Base-by-base conservation (phyloP, 2,329 filamentous ascomycete species). In the Calonectria montana region DNA sequence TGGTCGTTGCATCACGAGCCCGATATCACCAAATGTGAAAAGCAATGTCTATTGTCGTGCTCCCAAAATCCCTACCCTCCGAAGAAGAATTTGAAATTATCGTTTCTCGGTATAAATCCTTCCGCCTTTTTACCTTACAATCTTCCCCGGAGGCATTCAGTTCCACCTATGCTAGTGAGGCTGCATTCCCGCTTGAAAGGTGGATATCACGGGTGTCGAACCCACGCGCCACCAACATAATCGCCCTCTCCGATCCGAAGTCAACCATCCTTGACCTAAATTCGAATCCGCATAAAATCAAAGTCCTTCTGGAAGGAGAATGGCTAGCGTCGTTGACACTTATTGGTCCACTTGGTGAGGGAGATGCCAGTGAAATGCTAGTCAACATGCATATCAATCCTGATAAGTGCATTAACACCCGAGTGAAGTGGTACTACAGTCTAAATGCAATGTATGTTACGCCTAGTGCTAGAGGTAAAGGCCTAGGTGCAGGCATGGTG, bases 381-480 rank as follows among this genome's bases (percentile, higher is more conserved):
- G 65, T 63, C 9, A 35, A 70, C 0, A 67, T 69, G 15, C 41
- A 69, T 0, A 57, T 76, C 2, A 39, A 61, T 0, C 37, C 68
- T 2, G 25, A 35, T 2, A 50, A 15, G 1, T 15, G 18, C 6
- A 6, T 55, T 2, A n/a, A 31, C 5, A n/a, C 13, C 13, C 31
- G 31, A 7, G 41, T 55, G 23, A 63, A 63, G 12, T 71, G 21
- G 27, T 55, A 59, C 10, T 75, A 68, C 27, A 43, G 72, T 0
- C 48, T 76, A 3, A 74, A 69, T 7, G 75, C 74, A 10, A 65
- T 76, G 15, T 76, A 75, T 10, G 75, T 76, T 18, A 35, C 27
- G 1, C 71, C 71, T 0, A 59, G 59, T 0, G 63, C 73, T 4
- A 73, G 75, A 23, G 64, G 75, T 1, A 70, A 66, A 27, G 73